Conservation (phyloP, 306 rosid species). For the Coriaria nepalensis region DNA sequence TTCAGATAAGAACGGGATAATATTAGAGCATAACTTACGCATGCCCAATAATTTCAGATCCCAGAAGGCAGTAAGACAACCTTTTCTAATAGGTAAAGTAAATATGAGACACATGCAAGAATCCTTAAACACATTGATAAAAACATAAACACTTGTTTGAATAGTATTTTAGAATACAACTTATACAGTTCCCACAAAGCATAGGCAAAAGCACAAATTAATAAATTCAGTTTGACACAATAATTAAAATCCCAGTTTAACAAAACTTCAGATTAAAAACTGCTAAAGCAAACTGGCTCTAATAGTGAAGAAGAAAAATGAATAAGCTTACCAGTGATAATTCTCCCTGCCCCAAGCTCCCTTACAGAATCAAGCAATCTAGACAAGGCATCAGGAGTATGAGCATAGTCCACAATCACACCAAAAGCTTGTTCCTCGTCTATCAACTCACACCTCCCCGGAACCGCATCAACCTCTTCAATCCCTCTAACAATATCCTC, state of each 20-base stretch:
- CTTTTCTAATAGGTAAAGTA: too few species aligned
- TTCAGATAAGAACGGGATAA: conserved; percentile 7
- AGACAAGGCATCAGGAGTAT: conserved; percentile 80
- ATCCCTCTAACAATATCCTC: conserved; percentile 95
- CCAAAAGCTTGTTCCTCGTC: conserved; percentile 97
- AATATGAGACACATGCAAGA: too few species aligned
- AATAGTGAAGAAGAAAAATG: conserved; percentile 1
- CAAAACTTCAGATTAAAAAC: neutral
- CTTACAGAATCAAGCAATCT: conserved; percentile 79
- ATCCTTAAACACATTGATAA: too few species aligned
- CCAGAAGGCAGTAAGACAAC: neutral
- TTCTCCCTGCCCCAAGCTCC: conserved; percentile 86
- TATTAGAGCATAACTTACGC: conserved; percentile 1
- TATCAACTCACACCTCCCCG: conserved; percentile 83
- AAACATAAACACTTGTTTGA: too few species aligned
- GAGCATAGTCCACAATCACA: conserved; percentile 92
- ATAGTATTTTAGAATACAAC: too few species aligned
- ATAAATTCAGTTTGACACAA: too few species aligned
- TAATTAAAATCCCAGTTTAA: too few species aligned
- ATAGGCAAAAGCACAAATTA: too few species aligned
- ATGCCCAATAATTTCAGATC: neutral
- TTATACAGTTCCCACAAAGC: too few species aligned
- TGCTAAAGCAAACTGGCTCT: neutral
- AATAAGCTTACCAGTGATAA: conserved; percentile 66
- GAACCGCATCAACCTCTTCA: conserved; percentile 97